Base-by-base conservation (phyloP, 192 early-diverging fungal genomes). In the Coemansia sp. region DNA sequence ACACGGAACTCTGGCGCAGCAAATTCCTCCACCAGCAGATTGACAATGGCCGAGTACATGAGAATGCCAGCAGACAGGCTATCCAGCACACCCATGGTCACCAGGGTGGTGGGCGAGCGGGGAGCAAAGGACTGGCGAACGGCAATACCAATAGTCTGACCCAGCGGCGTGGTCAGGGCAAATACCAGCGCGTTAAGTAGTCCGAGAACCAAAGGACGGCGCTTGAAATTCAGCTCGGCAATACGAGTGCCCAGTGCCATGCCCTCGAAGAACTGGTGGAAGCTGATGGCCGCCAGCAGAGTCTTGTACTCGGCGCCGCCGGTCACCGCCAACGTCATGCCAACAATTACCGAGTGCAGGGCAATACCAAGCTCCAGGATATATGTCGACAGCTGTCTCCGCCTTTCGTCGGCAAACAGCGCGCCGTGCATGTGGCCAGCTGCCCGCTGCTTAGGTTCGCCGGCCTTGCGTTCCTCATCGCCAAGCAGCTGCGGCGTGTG, bases 101-200 rank as follows among this genome's bases (percentile, higher is more conserved):
- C 41, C 19, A 93, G 65, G 3, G 85, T 63, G 0, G 72, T 52
- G 1, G 66, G 49, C 0, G 81, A 80, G 8, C 77, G 60, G 2
- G 79, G 79, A 17, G 86, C 73, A 68, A 86, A 87, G 7, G 83
- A 61, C 23, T 76, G 53, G 4, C 80, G 76, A 50, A 92, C 77
- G 31, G 68, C 84, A 51, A 94, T 87, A 17, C 93, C 92, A 41
- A 94, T 78, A 0, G 74, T 81, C 38, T 87, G 77, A 23, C 93
- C 93, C 33, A 94, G 5, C 7, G 93, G 93, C 10, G 92, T 94
- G 15, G 84, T 91, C n/a, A 83, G n/a, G 0, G 85, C 77, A 66
- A 88, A 90, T 25, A 85, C 47, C 4, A 79, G 35, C 0, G 81
- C 80, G 50, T 86, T 82, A 10, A 83, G 23, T 39, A 83, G 55